Percentiles rank a stretch among this genome's conserved stretches.
phyloP scores from a whole-genome alignment of 202 grass and related monocot species.

The Schoenoplectus tabernaemontani region DNA sequence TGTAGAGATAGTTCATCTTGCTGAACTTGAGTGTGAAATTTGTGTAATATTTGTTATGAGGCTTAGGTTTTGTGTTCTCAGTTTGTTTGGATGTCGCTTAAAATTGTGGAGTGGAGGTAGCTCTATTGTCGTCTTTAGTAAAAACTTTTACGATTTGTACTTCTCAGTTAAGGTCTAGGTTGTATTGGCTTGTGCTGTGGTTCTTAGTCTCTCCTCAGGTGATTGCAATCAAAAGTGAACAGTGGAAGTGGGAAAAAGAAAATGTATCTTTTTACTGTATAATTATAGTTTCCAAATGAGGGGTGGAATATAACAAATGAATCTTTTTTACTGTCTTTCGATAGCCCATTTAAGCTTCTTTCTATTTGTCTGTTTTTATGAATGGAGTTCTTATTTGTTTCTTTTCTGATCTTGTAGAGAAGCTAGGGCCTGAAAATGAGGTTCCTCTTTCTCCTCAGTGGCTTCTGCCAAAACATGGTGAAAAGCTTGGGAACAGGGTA shows the following conservation, averaged over 20 bases:
- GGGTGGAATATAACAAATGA: not conserved
- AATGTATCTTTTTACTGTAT: not conserved
- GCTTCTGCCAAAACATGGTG: conserved; percentile 71
- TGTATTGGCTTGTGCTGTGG: not conserved
- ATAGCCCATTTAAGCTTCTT: not conserved
- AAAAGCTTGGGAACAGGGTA: conserved; percentile 38
- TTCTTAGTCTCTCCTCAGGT: not conserved
- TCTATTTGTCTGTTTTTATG: not conserved
- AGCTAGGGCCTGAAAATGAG: conserved; percentile 51
- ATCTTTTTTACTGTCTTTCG: not conserved
- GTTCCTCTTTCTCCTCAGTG: conserved; percentile 98
- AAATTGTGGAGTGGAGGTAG: not conserved
- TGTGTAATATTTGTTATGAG: not conserved
- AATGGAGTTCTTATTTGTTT: not conserved
- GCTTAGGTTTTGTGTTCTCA: conserved; percentile 2
- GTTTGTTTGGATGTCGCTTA: not conserved
- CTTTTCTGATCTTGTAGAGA: conserved; percentile 19
- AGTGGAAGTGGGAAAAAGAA: no score
- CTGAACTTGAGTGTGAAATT: conserved; percentile 3
- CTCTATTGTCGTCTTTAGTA: not conserved
- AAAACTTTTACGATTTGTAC: no score
- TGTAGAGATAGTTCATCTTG: not conserved
- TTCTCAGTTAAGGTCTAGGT: no score
- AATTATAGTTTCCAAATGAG: not conserved
- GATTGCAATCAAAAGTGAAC: not conserved